A percentile compares a stretch with the other conserved stretches of the same genome.
Evolutionary conservation across 306 rosid genomes (phyloP).

Genomic region (Vigna reflexopilosa): DNA sequence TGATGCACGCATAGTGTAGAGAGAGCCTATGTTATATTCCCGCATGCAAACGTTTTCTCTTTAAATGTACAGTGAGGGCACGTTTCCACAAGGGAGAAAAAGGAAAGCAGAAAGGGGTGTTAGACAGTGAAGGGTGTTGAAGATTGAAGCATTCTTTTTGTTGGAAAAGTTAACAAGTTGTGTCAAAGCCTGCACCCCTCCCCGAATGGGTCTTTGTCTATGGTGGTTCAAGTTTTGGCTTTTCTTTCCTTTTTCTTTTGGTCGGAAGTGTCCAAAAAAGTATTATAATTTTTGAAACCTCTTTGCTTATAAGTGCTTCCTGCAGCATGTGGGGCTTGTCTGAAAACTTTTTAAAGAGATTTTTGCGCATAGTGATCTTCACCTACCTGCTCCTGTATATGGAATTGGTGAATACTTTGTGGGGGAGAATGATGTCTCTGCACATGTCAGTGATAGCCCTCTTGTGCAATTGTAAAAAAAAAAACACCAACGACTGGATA

Average conservation of each 20-base stretch:
- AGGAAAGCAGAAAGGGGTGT: constrained; percentile 37
- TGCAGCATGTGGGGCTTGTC: constrained; percentile 52
- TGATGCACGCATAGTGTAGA: constrained; percentile 64
- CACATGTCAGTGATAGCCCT: constrained; percentile 47
- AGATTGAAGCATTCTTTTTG: constrained; percentile 33
- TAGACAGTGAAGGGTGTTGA: constrained; percentile 38
- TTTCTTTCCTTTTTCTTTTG: constrained; percentile 56
- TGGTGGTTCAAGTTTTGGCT: constrained; percentile 53
- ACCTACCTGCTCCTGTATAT: constrained; percentile 32
- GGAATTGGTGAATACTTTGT: constrained; percentile 43
- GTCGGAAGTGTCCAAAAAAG: constrained; percentile 55
- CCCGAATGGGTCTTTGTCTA: constrained; percentile 49
- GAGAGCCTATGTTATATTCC: constrained; percentile 65
- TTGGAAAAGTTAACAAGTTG: constrained; percentile 56
- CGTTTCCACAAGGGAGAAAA: constrained; percentile 62
- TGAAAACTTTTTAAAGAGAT: constrained; percentile 38
- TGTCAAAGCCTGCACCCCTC: constrained; percentile 44
- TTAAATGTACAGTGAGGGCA: constrained; percentile 70
- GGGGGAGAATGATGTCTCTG: constrained; percentile 48
- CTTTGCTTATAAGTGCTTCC: constrained; percentile 46
- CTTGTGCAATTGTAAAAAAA: background rate
- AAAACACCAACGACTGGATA: constrained; percentile 5
- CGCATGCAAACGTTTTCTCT: constrained; percentile 82
- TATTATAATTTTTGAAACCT: constrained; percentile 34
- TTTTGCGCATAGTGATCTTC: constrained; percentile 48